phyloP scores from a whole-genome alignment of 2,329 filamentous ascomycete genomes.

The Ophiognomonia clavigignenti-juglandacearum region DNA sequence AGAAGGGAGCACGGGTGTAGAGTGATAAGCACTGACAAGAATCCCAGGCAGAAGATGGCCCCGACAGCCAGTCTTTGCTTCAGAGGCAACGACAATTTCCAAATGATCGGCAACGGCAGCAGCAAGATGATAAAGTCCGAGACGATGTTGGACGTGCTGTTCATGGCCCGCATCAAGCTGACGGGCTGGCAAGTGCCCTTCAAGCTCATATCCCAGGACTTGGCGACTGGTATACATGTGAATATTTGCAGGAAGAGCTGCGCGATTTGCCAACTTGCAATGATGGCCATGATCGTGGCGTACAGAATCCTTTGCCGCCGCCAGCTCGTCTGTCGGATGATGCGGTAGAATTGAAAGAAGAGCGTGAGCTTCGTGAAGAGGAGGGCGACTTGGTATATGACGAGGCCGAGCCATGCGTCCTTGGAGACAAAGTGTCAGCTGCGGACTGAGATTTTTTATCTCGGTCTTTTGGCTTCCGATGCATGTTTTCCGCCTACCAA shows the following conservation, averaged over 20 bases:
- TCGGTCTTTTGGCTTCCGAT: no score
- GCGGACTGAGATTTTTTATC: background rate
- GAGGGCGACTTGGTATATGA: slow-evolving; percentile 5
- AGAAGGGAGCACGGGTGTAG: no score
- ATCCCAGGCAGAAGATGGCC: slow-evolving; percentile 5
- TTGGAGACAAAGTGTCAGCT: background rate
- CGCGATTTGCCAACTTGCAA: background rate
- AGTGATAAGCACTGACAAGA: slow-evolving; percentile 1
- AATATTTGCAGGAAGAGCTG: slow-evolving; percentile 6
- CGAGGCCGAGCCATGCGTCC: slow-evolving; percentile 3
- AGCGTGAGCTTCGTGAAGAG: slow-evolving; percentile 5
- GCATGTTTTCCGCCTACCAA: background rate
- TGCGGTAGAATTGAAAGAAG: slow-evolving; percentile 11
- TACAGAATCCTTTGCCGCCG: background rate
- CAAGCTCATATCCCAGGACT: slow-evolving; percentile 2
- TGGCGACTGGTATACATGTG: background rate
- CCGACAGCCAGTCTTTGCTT: background rate
- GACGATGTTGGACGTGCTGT: slow-evolving; percentile 1
- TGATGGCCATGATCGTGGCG: background rate
- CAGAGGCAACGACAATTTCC: slow-evolving; percentile 1
- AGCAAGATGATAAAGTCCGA: slow-evolving; percentile 8
- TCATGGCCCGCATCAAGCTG: background rate
- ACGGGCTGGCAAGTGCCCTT: background rate
- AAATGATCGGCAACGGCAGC: slow-evolving; percentile 6
- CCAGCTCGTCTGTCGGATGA: slow-evolving; percentile 2